phyloP scores from a whole-genome alignment of 1,139 yeast genomes.

The Starmera stellimalicola region DNA sequence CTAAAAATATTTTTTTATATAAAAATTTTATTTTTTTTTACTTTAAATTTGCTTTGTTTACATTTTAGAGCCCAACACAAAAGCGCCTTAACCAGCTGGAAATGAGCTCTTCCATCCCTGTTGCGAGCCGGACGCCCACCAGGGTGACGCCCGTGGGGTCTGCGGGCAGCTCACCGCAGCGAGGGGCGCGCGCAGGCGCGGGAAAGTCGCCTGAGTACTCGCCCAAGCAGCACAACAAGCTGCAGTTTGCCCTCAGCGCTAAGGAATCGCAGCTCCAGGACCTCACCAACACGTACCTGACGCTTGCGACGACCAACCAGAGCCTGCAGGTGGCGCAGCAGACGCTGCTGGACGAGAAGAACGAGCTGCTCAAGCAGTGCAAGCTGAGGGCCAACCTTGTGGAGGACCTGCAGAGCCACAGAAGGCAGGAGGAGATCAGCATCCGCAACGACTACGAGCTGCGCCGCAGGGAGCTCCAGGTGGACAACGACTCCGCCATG shows the following conservation, averaged over 20 bases:
- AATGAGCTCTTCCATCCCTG: background rate
- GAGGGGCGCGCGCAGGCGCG: background rate
- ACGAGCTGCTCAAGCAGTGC: constrained; percentile 13
- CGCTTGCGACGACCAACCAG: constrained; percentile 31
- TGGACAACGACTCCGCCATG: constrained; percentile 28
- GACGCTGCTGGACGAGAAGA: constrained; percentile 14
- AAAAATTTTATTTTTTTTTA: too few species aligned
- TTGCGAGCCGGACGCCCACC: background rate
- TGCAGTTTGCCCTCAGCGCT: too few species aligned
- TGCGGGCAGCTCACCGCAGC: background rate
- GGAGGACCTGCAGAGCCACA: constrained; percentile 25
- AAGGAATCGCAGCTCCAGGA: constrained; percentile 17
- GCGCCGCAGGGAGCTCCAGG: constrained; percentile 26
- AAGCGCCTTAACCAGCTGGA: too few species aligned
- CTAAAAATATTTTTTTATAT: too few species aligned
- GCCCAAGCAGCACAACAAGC: too few species aligned
- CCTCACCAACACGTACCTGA: constrained; percentile 20
- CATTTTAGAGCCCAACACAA: too few species aligned
- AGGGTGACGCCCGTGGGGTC: background rate
- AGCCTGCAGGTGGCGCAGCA: constrained; percentile 29
- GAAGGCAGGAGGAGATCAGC: constrained; percentile 25
- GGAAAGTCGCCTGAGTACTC: too few species aligned
- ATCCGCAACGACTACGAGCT: constrained; percentile 29
- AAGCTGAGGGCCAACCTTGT: constrained; percentile 32
- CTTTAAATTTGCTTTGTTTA: background rate